Percentiles rank a stretch among this genome's conserved stretches.
These are phyloP conservation scores for Syncephalastrum sp. DNA, from an alignment of 371 early-diverging fungal species.

Conservation along the genomic window DNA sequence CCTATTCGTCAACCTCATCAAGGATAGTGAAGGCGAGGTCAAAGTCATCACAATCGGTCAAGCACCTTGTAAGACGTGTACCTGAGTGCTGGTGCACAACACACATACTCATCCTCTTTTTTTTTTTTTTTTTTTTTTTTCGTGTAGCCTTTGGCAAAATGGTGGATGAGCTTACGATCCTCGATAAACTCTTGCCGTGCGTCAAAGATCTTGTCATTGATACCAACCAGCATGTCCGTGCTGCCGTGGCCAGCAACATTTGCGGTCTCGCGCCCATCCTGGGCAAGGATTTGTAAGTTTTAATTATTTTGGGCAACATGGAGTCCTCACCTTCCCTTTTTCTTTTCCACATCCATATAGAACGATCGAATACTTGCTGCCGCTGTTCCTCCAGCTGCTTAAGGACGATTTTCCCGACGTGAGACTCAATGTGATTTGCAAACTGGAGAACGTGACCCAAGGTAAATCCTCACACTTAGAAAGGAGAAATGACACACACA, in stretches of 20 bases:
- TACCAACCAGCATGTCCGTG: constrained; percentile 95
- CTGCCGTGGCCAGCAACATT: constrained; percentile 93
- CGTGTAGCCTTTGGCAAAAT: constrained; percentile 63
- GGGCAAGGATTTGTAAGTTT: constrained; percentile 82
- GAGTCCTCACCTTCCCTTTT: not conserved
- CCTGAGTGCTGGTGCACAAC: not conserved
- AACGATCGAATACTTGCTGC: constrained; percentile 93
- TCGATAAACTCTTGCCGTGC: constrained; percentile 84
- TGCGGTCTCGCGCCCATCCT: constrained; percentile 92
- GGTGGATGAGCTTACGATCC: constrained; percentile 76
- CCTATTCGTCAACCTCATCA: constrained; percentile 71
- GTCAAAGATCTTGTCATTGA: constrained; percentile 93
- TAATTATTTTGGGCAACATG: too few relatives aligned
- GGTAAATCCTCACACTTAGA: constrained; percentile 46
- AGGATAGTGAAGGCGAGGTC: constrained; percentile 98
- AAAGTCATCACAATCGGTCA: constrained; percentile 86
- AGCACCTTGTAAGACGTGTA: constrained; percentile 63
- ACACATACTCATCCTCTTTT: not conserved
- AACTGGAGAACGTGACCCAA: constrained; percentile 91
- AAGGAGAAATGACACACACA: not conserved
- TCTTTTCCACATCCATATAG: constrained; percentile 22
- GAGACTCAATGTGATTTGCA: constrained; percentile 96
- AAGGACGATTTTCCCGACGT: constrained; percentile 98
- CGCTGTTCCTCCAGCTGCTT: constrained; percentile 90
- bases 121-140: constrained; percentile 2